phyloP scores from a whole-genome alignment of 2,329 filamentous ascomycete species.

The Colletotrichum brevisporum region DNA sequence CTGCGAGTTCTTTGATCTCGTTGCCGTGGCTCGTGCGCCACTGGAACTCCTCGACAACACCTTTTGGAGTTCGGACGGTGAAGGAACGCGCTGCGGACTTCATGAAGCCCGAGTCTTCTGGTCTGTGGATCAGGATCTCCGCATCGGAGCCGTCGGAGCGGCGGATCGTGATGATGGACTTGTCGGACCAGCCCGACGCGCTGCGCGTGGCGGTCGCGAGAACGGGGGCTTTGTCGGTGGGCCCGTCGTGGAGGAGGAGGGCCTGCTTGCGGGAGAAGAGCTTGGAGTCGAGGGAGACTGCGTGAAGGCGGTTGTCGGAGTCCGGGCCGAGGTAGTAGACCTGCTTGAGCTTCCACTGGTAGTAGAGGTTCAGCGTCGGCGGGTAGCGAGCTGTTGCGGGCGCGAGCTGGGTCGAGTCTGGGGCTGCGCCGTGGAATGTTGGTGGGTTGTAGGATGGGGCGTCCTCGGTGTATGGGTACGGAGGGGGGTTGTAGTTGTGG shows the following conservation, averaged over 20 bases:
- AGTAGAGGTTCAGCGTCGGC: conserved; percentile 30
- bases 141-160: not conserved
- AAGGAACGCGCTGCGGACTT: conserved; percentile 13
- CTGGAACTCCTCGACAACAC: conserved; percentile 30
- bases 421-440: not conserved
- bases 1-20: conserved; percentile 36
- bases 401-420: conserved; percentile 1
- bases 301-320: conserved; percentile 15
- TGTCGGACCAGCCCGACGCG: not conserved
- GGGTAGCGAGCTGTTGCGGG: conserved; percentile 25
- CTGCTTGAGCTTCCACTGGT: conserved; percentile 30
- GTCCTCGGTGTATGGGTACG: not conserved
- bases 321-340: conserved; percentile 27
- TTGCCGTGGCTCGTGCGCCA: conserved; percentile 36
- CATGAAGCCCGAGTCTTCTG: conserved; percentile 10
- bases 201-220: conserved; percentile 17
- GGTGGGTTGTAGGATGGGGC: conserved; percentile 1
- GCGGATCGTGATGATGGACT: conserved; percentile 20
- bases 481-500: not conserved
- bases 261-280: conserved; percentile 26
- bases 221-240: conserved; percentile 7
- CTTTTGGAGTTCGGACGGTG: conserved; percentile 2
- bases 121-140: conserved; percentile 8
- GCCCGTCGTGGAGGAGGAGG: conserved; percentile 29
- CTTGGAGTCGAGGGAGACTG: conserved; percentile 11